These are phyloP conservation scores for Solanum sparsipilum DNA, from an alignment of 257 asterid genomes.

Conservation along the genomic window DNA sequence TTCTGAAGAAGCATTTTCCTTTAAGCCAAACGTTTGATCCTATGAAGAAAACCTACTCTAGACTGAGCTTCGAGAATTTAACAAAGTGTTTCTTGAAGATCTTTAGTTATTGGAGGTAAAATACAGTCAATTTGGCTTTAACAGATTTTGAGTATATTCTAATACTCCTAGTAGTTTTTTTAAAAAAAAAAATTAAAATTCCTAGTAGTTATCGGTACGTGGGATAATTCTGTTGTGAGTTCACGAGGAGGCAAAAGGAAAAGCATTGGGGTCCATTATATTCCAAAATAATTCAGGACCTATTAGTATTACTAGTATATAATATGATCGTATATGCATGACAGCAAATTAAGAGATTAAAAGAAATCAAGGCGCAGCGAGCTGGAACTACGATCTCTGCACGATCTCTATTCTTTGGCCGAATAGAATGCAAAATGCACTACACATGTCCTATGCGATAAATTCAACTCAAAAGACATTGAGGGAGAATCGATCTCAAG, in stretches of 20 bases:
- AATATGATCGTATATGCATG: neutral
- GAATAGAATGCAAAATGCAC: neutral
- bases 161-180: neutral
- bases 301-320: neutral
- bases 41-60: neutral
- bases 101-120: neutral
- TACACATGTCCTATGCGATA: fast-evolving
- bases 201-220: neutral
- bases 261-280: slow-evolving; percentile 7
- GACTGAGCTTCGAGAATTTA: neutral
- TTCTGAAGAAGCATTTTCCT: neutral
- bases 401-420: fast-evolving
- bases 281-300: slow-evolving; percentile 4
- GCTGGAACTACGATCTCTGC: neutral
- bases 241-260: slow-evolving; percentile 25
- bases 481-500: neutral
- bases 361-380: neutral
- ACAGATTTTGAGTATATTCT: neutral
- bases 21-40: neutral
- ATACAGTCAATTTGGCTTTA: neutral
- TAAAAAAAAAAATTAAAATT: neutral
- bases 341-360: neutral
- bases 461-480: no score
- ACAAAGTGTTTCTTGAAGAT: neutral
- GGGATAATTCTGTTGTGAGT: neutral